phyloP scores from a whole-genome alignment of 2,329 filamentous ascomycete species.

The Daldinia sp. region DNA sequence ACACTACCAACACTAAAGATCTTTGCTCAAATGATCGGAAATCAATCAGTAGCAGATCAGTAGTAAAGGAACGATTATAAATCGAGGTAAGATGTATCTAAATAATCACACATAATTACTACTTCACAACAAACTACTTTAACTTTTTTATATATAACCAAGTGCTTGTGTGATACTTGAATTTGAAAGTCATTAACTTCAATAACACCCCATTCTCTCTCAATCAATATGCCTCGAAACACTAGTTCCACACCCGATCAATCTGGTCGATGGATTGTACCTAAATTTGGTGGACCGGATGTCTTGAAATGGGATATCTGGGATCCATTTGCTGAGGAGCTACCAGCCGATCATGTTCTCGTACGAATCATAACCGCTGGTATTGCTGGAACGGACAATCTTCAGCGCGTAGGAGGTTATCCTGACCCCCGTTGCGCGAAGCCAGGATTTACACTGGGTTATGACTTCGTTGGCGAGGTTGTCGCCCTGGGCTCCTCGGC shows the following conservation, averaged over 20 bases:
- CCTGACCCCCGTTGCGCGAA: conserved; percentile 10
- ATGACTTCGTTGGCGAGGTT: conserved; percentile 13
- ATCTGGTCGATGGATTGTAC: conserved; percentile 14
- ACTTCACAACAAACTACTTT: not conserved
- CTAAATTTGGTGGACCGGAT: conserved; percentile 10
- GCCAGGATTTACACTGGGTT: conserved; percentile 15
- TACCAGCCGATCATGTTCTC: conserved; percentile 13
- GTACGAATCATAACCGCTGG: conserved; percentile 16
- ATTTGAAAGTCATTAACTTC: not conserved
- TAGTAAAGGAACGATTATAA: not conserved
- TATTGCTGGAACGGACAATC: conserved; percentile 18
- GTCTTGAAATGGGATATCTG: conserved; percentile 20
- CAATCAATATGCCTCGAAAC: conserved; percentile 10
- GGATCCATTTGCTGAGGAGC: conserved; percentile 1
- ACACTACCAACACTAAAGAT: too few species aligned
- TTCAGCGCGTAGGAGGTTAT: conserved; percentile 18
- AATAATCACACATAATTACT: not conserved
- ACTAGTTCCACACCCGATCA: conserved; percentile 17
- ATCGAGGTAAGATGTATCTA: not conserved
- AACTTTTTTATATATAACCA: not conserved
- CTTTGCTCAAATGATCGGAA: not conserved
- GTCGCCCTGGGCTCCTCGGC: not conserved
- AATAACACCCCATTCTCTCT: not conserved
- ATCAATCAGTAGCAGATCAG: conserved; percentile 3
- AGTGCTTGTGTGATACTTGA: not conserved